Evolutionary conservation across 805 yeast species (phyloP).

Genomic region (Saturnispora galanensis): DNA sequence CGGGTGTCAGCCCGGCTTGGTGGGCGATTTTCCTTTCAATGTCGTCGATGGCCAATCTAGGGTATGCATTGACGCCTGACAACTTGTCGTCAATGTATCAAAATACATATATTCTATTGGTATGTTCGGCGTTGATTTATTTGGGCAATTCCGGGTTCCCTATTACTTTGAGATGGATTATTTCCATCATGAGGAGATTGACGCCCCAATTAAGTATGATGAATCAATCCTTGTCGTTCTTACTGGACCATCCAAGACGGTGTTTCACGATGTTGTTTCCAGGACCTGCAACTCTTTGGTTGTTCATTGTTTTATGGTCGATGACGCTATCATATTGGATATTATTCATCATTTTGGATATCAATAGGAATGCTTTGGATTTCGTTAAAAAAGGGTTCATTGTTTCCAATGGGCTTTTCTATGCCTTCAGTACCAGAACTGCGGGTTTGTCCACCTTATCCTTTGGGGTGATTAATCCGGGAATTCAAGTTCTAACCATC

Average conservation of each 20-base stretch:
- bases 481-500: constrained; percentile 84
- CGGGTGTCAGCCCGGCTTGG: constrained; percentile 76
- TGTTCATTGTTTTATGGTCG: constrained; percentile 62
- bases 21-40: constrained; percentile 82
- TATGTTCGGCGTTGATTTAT: constrained; percentile 59
- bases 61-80: constrained; percentile 69
- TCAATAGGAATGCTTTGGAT: constrained; percentile 39
- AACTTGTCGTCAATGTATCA: constrained; percentile 60
- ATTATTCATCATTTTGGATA: constrained; percentile 68
- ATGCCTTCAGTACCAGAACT: constrained; percentile 85
- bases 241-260: constrained; percentile 91
- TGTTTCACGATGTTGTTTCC: constrained; percentile 90
- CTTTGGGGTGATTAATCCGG: constrained; percentile 65
- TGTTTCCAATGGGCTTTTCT: constrained; percentile 73
- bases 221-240: constrained; percentile 70
- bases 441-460: constrained; percentile 78
- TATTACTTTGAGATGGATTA: constrained; percentile 60
- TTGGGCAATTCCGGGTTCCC: constrained; percentile 95
- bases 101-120: constrained; percentile 53
- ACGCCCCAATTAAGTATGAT: constrained; percentile 52
- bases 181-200: constrained; percentile 65
- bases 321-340: constrained; percentile 70
- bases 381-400: constrained; percentile 51
- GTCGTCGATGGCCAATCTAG: constrained; percentile 75
- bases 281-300: constrained; percentile 88